Evolutionary conservation across 129 eudicot genomes (phyloP), one percentile per base, ranked within the genome.

Genomic region (Pittosporum tobira): DNA sequence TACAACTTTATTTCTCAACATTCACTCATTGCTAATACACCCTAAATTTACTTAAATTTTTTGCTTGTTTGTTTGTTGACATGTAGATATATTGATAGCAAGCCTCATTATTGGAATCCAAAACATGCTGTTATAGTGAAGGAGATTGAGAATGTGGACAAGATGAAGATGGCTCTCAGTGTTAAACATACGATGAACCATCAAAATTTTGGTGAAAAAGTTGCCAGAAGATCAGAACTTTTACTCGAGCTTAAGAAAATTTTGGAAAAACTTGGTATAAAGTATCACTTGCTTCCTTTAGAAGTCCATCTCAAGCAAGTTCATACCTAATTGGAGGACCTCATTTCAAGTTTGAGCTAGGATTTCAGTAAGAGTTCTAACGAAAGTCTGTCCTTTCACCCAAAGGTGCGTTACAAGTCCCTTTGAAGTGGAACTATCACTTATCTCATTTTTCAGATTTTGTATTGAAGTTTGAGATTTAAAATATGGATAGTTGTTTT

Each of bases 121-220:
- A 58, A 31, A 3, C 65, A 67, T 38, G 19, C 48, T 3, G 42
- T 67, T 22, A 15, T 45, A 57, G 59, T 67, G 26, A 67, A 30
- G 44, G 72, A 38, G 23, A n/a, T n/a, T n/a, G n/a, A n/a, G n/a
- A n/a, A n/a, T n/a, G n/a, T n/a, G n/a, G n/a, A n/a, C n/a, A n/a
- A 29, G 65, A 57, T 67, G 72, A 67, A 67, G 51, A 57, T 67
- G 65, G 25, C 21, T 20, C 37, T 67, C 18, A 57, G 48, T 13
- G 72, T 67, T 19, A 48, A 29, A 18, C 72, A 67, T 59, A 67
- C 72, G 20, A 67, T 67, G 57, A 67, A 67, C 65, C 65, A 57
- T 20, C 72, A 67, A 27, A 67, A 67, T 23, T 56, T 15, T 22
- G 58, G 64, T 16, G 72, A 67, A 34, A 54, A 54, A 11, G 48